phyloP scores from a whole-genome alignment of 129 eudicot genomes.

The Pittosporum tobira region DNA sequence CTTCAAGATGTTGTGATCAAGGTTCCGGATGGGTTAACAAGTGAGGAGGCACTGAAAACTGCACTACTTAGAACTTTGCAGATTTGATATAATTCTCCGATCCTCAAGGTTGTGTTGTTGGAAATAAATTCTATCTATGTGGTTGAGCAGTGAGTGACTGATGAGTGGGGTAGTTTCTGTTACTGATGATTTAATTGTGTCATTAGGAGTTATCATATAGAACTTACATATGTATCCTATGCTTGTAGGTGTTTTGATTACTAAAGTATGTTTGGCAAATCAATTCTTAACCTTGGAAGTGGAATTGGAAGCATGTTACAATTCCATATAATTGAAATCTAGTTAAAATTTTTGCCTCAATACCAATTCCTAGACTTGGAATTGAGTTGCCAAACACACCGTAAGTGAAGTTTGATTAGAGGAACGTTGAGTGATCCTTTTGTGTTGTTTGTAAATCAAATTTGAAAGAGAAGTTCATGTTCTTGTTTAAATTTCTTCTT shows the following conservation, averaged over 20 bases:
- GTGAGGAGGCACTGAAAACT: conserved; percentile 27
- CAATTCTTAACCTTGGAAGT: no score
- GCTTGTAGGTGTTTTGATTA: background rate
- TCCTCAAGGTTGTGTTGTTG: background rate
- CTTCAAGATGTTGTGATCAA: conserved; percentile 38
- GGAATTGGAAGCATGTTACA: no score
- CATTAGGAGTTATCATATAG: background rate
- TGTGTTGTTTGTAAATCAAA: conserved; percentile 5
- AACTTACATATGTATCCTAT: background rate
- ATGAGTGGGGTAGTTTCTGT: background rate
- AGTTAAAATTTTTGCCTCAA: background rate
- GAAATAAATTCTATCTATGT: background rate
- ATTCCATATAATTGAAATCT: no score
- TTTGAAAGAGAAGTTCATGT: conserved; percentile 5
- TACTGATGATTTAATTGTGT: background rate
- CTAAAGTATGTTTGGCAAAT: no score
- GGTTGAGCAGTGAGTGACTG: background rate
- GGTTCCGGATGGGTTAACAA: conserved; percentile 32
- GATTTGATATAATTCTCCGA: background rate
- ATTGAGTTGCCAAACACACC: background rate
- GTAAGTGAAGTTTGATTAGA: conserved; percentile 1
- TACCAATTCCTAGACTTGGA: background rate
- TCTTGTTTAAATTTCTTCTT: background rate
- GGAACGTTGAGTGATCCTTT: background rate
- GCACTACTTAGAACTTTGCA: conserved; percentile 20